Conservation (phyloP, 805 yeast genomes). For the Saccharomycopsis sp. region DNA sequence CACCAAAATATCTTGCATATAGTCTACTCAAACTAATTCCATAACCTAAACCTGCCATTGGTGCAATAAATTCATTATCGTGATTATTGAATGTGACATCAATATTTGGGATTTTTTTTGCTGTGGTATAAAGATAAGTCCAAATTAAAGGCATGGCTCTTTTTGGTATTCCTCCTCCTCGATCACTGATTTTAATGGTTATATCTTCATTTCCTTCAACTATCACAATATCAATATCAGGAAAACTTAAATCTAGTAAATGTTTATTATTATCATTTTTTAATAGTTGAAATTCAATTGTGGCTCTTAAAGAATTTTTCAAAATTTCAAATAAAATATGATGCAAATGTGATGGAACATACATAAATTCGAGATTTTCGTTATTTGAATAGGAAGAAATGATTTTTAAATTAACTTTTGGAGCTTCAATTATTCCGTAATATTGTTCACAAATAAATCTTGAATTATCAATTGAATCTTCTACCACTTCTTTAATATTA, state of each 20-base stretch:
- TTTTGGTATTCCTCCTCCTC: conserved; percentile 90
- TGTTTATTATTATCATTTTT: conserved; percentile 21
- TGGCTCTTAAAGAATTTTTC: conserved; percentile 81
- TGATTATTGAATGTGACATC: conserved; percentile 30
- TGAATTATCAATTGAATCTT: conserved; percentile 85
- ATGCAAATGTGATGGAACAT: conserved; percentile 86
- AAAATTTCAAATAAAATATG: conserved; percentile 86
- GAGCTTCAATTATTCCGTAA: conserved; percentile 80
- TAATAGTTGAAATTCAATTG: conserved; percentile 60
- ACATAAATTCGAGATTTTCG: conserved; percentile 83
- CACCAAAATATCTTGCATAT: conserved; percentile 85
- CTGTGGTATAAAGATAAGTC: conserved; percentile 89
- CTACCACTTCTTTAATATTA: conserved; percentile 72
- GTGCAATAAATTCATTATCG: conserved; percentile 67
- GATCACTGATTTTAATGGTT: conserved; percentile 82
- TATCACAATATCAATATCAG: conserved; percentile 78
- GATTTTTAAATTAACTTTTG: conserved; percentile 64
- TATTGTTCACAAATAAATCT: conserved; percentile 85
- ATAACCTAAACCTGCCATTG: conserved; percentile 92
- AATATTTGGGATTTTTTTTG: conserved; percentile 55
- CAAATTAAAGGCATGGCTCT: conserved; percentile 76
- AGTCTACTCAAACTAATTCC: conserved; percentile 80
- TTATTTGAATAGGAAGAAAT: too few species aligned
- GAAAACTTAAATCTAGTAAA: conserved; percentile 59
- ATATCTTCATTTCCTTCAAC: conserved; percentile 87